Percentiles rank a stretch among this genome's conserved stretches.
These are phyloP conservation scores for Endogone sp. DNA, from an alignment of 192 early-diverging fungal genomes.

Conservation along the genomic window DNA sequence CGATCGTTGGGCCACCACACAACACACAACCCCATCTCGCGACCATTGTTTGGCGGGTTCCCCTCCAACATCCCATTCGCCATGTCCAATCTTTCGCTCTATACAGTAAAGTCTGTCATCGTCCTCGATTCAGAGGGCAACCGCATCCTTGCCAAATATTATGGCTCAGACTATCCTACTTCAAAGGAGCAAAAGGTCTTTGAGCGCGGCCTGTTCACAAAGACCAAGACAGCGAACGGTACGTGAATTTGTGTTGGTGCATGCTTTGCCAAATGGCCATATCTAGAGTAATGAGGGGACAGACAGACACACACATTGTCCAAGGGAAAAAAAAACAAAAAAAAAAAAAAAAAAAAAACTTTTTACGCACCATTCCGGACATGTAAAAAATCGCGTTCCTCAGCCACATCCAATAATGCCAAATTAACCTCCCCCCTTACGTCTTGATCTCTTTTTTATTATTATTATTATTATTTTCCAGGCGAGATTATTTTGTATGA, in stretches of 20 bases:
- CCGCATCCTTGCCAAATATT: constrained; percentile 93
- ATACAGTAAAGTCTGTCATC: constrained; percentile 84
- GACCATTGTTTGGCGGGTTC: background rate
- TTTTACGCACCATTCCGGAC: no score
- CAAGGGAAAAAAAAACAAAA: no score
- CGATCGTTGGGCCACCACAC: no score
- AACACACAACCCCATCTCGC: background rate
- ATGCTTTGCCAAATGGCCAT: background rate
- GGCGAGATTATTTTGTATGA: constrained; percentile 94
- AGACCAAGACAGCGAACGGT: constrained; percentile 82
- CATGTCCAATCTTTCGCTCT: constrained; percentile 81
- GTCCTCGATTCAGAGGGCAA: constrained; percentile 92
- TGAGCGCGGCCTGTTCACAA: constrained; percentile 88
- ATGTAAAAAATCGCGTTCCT: no score
- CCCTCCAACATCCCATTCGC: constrained; percentile 8
- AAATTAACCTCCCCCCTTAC: background rate
- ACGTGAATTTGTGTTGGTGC: no score
- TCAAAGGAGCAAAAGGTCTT: constrained; percentile 86
- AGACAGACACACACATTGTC: no score
- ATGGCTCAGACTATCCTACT: constrained; percentile 54
- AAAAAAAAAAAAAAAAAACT: no score
- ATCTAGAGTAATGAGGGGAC: no score
- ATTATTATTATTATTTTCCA: constrained; percentile 28
- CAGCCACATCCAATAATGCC: background rate
- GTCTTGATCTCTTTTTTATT: background rate